These are phyloP conservation scores for Pichia sp. DNA, from an alignment of 1,139 yeast genomes.

Conservation along the genomic window DNA sequence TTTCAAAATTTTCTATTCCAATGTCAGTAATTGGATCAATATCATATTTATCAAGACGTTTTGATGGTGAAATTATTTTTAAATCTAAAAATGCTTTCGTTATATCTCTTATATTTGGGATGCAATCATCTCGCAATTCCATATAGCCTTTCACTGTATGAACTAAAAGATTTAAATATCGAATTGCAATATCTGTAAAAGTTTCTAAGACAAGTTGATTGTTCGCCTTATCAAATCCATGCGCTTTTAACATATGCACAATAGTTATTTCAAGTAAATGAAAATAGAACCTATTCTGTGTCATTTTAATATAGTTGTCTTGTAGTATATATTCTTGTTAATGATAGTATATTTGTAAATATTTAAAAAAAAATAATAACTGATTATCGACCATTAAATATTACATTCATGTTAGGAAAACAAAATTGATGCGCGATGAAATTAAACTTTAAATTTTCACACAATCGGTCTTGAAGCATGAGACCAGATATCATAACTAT, in stretches of 20 bases:
- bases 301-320: conserved; percentile 16
- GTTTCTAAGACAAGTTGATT: conserved; percentile 27
- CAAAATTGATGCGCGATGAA: no score
- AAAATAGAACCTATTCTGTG: conserved; percentile 26
- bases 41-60: conserved; percentile 26
- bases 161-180: conserved; percentile 24
- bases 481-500: no score
- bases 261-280: conserved; percentile 28
- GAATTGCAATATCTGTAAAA: conserved; percentile 28
- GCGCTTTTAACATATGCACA: conserved; percentile 29
- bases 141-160: conserved; percentile 21
- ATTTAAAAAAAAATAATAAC: no score
- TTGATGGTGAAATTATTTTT: conserved; percentile 26
- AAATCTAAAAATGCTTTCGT: conserved; percentile 27
- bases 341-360: no score
- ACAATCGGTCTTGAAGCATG: no score
- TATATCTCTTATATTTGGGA: conserved; percentile 27
- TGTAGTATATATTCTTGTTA: no score
- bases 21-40: conserved; percentile 21
- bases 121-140: conserved; percentile 22
- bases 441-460: no score
- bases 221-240: conserved; percentile 28
- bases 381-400: no score
- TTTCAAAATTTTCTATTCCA: conserved; percentile 28
- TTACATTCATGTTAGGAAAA: no score